A percentile compares a stretch with the other conserved stretches of the same genome.
These are phyloP conservation scores for Penicillium silybi DNA, from an alignment of 495 filamentous ascomycete genomes.

Conservation along the genomic window DNA sequence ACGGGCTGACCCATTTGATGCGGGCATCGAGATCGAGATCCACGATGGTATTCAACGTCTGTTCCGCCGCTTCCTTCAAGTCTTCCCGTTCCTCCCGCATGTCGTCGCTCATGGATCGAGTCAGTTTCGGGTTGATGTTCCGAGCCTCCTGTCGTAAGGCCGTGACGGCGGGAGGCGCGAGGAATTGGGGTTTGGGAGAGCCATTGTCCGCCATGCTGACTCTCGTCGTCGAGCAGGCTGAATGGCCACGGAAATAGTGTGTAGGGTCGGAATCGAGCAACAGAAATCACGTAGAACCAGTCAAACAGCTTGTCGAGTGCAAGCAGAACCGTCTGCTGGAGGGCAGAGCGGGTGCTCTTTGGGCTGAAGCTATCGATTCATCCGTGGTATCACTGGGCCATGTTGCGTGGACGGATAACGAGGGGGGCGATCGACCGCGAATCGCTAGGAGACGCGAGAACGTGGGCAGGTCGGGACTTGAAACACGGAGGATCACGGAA, in stretches of 20 bases:
- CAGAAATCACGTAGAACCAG: slow-evolving; percentile 1
- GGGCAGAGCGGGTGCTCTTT: slow-evolving; percentile 47
- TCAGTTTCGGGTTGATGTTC: slow-evolving; percentile 46
- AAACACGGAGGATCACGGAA: slow-evolving; percentile 23
- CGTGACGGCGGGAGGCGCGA: slow-evolving; percentile 49
- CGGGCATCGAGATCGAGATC: slow-evolving; percentile 85
- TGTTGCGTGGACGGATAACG: slow-evolving; percentile 19
- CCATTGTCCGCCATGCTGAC: slow-evolving; percentile 46
- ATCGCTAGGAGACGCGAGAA: neutral
- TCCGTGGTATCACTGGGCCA: slow-evolving; percentile 45
- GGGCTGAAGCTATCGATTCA: slow-evolving; percentile 41
- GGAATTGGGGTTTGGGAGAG: slow-evolving; percentile 37
- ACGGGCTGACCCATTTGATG: slow-evolving; percentile 92
- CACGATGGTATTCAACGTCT: slow-evolving; percentile 92
- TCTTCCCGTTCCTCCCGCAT: slow-evolving; percentile 83
- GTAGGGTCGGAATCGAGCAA: neutral
- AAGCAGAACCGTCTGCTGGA: slow-evolving; percentile 46
- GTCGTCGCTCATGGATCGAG: slow-evolving; percentile 59
- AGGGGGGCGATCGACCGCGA: neutral
- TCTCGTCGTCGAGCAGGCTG: slow-evolving; percentile 2
- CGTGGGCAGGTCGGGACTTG: slow-evolving; percentile 3
- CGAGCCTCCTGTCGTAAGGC: slow-evolving; percentile 53
- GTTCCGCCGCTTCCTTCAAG: slow-evolving; percentile 90
- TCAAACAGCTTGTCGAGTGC: slow-evolving; percentile 11
- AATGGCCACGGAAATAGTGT: neutral